Evolutionary conservation across 78 protist genomes (phyloP).

Genomic region (Monosiga brevicollis): DNA sequence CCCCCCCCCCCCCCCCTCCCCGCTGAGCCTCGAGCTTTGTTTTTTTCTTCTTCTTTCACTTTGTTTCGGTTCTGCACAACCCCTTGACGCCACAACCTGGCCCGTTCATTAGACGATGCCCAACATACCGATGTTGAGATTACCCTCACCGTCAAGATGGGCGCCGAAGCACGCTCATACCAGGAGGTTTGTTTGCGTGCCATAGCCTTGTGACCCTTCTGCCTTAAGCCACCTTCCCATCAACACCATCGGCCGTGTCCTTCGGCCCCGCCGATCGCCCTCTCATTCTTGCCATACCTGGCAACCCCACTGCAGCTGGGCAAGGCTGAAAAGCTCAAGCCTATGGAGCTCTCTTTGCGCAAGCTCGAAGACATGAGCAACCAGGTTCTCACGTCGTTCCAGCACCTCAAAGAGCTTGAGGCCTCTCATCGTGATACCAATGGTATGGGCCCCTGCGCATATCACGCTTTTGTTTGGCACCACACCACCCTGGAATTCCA

Average conservation of each 20-base stretch:
- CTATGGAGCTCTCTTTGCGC: slow-evolving; percentile 12
- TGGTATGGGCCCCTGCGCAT: background rate
- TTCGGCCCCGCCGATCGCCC: background rate
- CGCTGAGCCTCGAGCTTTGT: too few relatives aligned
- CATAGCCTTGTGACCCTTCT: background rate
- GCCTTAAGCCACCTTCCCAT: background rate
- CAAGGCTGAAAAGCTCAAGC: slow-evolving; percentile 9
- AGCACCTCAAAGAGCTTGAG: slow-evolving; percentile 14
- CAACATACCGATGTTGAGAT: too few relatives aligned
- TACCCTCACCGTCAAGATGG: background rate
- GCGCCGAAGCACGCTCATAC: background rate
- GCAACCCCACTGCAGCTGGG: background rate
- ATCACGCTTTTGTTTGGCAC: background rate
- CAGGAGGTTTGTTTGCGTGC: background rate
- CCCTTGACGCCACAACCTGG: background rate
- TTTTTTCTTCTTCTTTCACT: background rate
- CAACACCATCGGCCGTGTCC: background rate
- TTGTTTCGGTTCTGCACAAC: background rate
- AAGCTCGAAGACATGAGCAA: background rate
- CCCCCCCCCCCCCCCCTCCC: too few relatives aligned
- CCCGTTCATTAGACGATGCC: too few relatives aligned
- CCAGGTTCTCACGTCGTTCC: background rate
- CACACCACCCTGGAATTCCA: background rate
- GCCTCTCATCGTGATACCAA: slow-evolving; percentile 19
- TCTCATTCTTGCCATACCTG: background rate